Base-by-base conservation (phyloP, 768 basidiomycete species). In the Scleroderma bovista region DNA sequence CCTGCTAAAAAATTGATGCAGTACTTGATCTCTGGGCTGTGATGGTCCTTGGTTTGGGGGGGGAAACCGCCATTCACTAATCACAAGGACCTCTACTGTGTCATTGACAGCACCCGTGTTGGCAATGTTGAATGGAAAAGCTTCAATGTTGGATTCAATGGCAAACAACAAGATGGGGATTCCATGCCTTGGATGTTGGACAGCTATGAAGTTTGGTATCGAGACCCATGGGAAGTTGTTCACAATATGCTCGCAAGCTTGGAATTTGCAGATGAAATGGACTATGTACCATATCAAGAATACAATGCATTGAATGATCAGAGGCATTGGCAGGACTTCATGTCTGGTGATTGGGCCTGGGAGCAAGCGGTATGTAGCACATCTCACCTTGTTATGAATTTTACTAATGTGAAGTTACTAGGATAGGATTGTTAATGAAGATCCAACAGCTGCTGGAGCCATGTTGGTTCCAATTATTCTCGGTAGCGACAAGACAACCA, bases 371-470 rank as follows among this genome's bases (percentile, higher is more conserved):
- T 57, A 37, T 16, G 42, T 53, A 23, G 44, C 32, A 3, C 8
- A n/a, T n/a, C 26, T 16, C 26, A 6, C 43, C 24, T 9, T 23
- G 17, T 10, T 44, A 29, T 29, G 26, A 44, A 15, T 24, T 50
- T 15, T n/a, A 44, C 49, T 50, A 38, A 50, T 38, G 17, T 22
- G 36, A 19, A 41, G 5, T 24, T 42, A 22, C 34, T 36, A 51
- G 44, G 44, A 52, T n/a, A 31, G 22, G 33, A 48, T 52, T 40
- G 22, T 40, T 16, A 10, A n/a, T 24, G 42, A 61, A 26, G 46
- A 62, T 47, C 49, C 49, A 6, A 22, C 51, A 3, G 69, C 48
- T 1, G 57, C 60, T 44, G 68, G 69, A 3, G 47, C 68, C 0
- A 56, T 23, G 32, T 47, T 53, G 5, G 40, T 51, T 17, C 54